Percentiles rank a stretch among this genome's conserved stretches.
These are phyloP conservation scores for Fusarium tjaetaba DNA, from an alignment of 2,329 filamentous ascomycete species.

Conservation along the genomic window DNA sequence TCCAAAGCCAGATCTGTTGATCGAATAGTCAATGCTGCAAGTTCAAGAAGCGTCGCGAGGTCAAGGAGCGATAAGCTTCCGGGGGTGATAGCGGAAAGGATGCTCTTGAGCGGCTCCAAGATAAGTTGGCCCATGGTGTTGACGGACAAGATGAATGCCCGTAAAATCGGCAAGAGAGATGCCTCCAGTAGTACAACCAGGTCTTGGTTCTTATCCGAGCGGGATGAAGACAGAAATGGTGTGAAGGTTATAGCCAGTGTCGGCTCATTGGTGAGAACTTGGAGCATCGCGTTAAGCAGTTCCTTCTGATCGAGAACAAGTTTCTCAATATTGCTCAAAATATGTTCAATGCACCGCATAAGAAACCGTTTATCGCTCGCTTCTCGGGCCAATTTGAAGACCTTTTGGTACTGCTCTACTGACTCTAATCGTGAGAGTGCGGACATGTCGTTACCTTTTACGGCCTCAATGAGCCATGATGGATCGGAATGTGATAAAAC, in stretches of 20 bases:
- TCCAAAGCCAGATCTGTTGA: conserved; percentile 22
- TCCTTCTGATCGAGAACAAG: fast-evolving
- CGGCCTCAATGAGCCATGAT: neutral
- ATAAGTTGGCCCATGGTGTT: conserved; percentile 13
- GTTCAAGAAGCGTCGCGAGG: conserved; percentile 10
- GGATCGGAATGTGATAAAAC: neutral
- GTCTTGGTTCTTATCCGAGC: fast-evolving
- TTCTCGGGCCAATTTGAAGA: neutral
- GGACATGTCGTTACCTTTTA: neutral
- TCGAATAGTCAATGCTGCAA: conserved; percentile 16
- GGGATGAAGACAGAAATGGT: neutral
- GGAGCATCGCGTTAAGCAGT: neutral
- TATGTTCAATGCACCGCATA: neutral
- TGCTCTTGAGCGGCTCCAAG: conserved; percentile 5
- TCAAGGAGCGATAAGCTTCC: neutral
- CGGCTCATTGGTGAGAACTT: neutral
- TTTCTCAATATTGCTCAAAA: neutral
- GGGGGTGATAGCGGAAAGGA: conserved; percentile 3
- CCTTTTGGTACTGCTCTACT: neutral
- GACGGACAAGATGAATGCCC: neutral
- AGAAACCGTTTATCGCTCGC: neutral
- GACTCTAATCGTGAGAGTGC: neutral
- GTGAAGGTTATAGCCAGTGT: neutral
- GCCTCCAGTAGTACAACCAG: neutral
- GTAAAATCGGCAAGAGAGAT: neutral